These are phyloP conservation scores for Lasiosphaeria hispida DNA, from an alignment of 495 filamentous ascomycete genomes.

Conservation along the genomic window DNA sequence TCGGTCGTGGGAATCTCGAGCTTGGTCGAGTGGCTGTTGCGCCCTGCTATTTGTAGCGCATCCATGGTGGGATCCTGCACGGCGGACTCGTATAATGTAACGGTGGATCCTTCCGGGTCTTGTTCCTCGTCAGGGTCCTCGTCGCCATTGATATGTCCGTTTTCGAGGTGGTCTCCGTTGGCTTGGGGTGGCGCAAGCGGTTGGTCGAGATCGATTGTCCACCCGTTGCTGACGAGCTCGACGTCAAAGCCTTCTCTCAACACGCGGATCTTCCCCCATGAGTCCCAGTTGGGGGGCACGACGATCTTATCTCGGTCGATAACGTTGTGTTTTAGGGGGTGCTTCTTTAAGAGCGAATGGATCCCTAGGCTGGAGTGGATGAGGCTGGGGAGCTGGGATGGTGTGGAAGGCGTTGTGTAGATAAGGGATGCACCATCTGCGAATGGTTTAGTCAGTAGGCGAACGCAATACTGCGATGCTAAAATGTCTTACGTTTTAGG, in stretches of 20 bases:
- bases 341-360: conserved; percentile 78
- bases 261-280: conserved; percentile 95
- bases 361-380: conserved; percentile 88
- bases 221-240: conserved; percentile 77
- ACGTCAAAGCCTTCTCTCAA: conserved; percentile 92
- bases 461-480: neutral
- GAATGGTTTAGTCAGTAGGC: conserved; percentile 18
- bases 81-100: conserved; percentile 73
- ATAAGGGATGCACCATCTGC: conserved; percentile 86
- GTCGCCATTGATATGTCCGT: conserved; percentile 4
- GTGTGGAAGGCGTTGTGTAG: conserved; percentile 79
- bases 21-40: conserved; percentile 45
- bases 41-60: conserved; percentile 51
- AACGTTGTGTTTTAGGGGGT: conserved; percentile 87
- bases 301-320: conserved; percentile 94
- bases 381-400: conserved; percentile 75
- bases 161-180: conserved; percentile 6
- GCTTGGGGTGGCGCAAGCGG: conserved; percentile 30
- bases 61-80: conserved; percentile 70
- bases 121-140: conserved; percentile 17
- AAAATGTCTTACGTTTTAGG: conserved; percentile 66
- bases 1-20: conserved; percentile 74
- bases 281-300: conserved; percentile 96
- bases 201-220: conserved; percentile 76
- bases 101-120: conserved; percentile 53